These are phyloP conservation scores for Fusarium dlaminii DNA, from an alignment of 2,329 filamentous ascomycete genomes.

Conservation along the genomic window DNA sequence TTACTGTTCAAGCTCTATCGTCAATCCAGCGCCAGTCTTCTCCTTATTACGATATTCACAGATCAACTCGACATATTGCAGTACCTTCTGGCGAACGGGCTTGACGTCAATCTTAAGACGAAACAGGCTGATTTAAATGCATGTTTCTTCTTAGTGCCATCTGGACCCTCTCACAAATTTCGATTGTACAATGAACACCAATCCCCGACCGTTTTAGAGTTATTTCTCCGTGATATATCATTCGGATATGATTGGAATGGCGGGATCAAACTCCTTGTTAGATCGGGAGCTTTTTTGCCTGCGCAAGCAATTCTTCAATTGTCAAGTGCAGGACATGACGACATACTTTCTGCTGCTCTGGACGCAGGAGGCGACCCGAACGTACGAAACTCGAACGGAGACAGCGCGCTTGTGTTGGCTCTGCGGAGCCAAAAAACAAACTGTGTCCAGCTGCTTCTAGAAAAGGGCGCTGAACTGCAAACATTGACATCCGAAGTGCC, in stretches of 20 bases:
- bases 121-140: fast-evolving
- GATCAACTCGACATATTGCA: fast-evolving
- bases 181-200: background rate
- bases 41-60: background rate
- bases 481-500: fast-evolving
- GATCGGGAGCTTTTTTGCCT: fast-evolving
- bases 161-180: fast-evolving
- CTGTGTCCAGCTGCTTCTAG: fast-evolving
- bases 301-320: fast-evolving
- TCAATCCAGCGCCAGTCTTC: background rate
- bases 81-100: fast-evolving
- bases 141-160: fast-evolving
- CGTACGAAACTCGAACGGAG: fast-evolving
- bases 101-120: fast-evolving
- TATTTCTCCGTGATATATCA: fast-evolving
- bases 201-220: background rate
- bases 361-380: fast-evolving
- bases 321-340: fast-evolving
- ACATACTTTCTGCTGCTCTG: background rate
- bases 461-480: background rate
- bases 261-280: fast-evolving
- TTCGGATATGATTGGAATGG: fast-evolving
- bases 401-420: background rate
- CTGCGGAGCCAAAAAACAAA: fast-evolving
- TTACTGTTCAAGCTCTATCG: background rate